Conservation (phyloP, 352 stramenopile genomes). For the Lagenidium giganteum region DNA sequence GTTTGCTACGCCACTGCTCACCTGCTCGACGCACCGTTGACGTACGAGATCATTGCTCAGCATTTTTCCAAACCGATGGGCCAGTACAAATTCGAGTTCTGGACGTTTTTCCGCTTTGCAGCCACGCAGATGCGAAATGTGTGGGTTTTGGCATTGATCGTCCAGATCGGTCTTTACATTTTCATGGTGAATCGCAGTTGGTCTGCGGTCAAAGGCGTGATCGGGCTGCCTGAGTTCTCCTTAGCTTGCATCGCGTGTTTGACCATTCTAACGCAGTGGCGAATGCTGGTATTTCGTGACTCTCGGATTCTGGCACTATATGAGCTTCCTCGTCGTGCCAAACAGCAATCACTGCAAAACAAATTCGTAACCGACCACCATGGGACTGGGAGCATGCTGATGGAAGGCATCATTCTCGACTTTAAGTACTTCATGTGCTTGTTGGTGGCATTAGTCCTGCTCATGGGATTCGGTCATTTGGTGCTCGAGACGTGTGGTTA, state of each 20-base stretch:
- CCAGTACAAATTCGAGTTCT: slow-evolving; percentile 16
- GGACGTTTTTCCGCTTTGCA: slow-evolving; percentile 17
- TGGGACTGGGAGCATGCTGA: too few species aligned
- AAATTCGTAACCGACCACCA: too few species aligned
- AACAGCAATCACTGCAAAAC: too few species aligned
- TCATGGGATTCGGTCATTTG: too few species aligned
- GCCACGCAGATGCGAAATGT: slow-evolving; percentile 35
- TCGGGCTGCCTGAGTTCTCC: slow-evolving; percentile 24
- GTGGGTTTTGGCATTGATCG: slow-evolving; percentile 25
- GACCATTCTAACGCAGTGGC: slow-evolving; percentile 23
- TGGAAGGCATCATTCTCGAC: too few species aligned
- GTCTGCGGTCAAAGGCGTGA: slow-evolving; percentile 11
- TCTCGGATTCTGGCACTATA: not conserved
- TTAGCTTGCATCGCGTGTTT: slow-evolving; percentile 24
- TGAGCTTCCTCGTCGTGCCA: not conserved
- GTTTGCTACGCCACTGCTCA: slow-evolving; percentile 36
- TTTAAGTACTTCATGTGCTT: too few species aligned
- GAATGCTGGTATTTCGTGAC: slow-evolving; percentile 2
- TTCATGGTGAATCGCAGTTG: not conserved
- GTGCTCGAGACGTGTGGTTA: too few species aligned
- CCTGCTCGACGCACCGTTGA: slow-evolving; percentile 28
- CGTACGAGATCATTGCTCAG: slow-evolving; percentile 26
- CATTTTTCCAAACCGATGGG: slow-evolving; percentile 24
- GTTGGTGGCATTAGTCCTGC: too few species aligned
- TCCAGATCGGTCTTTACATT: slow-evolving; percentile 11